phyloP scores from a whole-genome alignment of 257 asterid species.

The Salvia rosmarinus region DNA sequence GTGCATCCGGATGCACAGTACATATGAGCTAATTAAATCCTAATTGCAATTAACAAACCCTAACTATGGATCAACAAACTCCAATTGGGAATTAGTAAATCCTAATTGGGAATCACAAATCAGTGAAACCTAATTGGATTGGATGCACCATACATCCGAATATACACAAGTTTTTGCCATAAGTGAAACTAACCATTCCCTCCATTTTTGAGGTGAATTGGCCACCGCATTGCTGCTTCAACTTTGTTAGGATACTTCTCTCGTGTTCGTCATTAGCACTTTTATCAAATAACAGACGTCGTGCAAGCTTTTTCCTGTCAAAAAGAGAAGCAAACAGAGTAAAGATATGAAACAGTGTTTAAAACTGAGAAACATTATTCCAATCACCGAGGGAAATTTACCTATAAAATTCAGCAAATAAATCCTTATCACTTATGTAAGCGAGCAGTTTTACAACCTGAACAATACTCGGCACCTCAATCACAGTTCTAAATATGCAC shows the following conservation, averaged over 20 bases:
- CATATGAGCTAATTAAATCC: too few relatives aligned
- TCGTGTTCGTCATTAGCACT: conserved; percentile 99
- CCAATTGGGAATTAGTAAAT: too few relatives aligned
- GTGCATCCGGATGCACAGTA: too few relatives aligned
- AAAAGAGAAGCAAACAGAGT: conserved; percentile 6
- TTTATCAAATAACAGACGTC: conserved; percentile 91
- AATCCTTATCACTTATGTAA: conserved; percentile 93
- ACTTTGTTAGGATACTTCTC: conserved; percentile 89
- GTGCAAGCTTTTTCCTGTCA: conserved; percentile 93
- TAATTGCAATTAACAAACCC: too few relatives aligned
- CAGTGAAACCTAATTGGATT: too few relatives aligned
- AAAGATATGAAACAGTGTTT: neutral
- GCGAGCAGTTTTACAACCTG: conserved; percentile 98
- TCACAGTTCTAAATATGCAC: conserved; percentile 27
- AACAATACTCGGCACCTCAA: conserved; percentile 29
- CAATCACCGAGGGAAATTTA: conserved; percentile 35
- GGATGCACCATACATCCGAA: too few relatives aligned
- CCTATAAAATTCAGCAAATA: conserved; percentile 98
- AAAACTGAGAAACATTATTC: conserved; percentile 15
- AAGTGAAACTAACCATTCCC: conserved; percentile 79
- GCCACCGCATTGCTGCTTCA: conserved; percentile 99
- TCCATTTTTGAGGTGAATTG: conserved; percentile 99
- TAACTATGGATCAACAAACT: too few relatives aligned
- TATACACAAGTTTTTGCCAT: too few relatives aligned
- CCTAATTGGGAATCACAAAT: too few relatives aligned